Base-by-base conservation (phyloP, 345 rosid species). In the Acer negundo region DNA sequence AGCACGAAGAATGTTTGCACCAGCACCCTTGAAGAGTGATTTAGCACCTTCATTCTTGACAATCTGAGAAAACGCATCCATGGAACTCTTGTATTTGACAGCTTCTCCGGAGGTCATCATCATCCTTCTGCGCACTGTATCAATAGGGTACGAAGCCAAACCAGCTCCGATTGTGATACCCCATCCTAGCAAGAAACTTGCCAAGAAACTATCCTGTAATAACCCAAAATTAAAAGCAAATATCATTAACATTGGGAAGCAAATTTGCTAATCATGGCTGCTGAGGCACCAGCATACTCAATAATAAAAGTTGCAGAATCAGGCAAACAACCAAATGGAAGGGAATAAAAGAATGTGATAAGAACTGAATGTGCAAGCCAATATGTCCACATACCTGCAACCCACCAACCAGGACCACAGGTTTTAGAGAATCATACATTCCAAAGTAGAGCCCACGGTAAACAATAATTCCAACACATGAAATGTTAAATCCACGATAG, bases 51-150 rank as follows among this genome's bases (percentile, higher is more conserved):
- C 92, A 1, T 89, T 87, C 83, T 87, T 86, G 4, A 89, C 0
- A 49, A 87, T 89, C 79, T 89, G 88, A 17, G 15, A 10, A 67
- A 89, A 89, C 8, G 89, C 90, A 58, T 78, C 87, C 78, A 83
- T 0, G 0, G 92, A 89, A 79, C 89, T 86, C 81, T 82, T 87
- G 82, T 87, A 89, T 75, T 89, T 89, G 55, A 87, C 88, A n/a
- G 92, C 89, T 77, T 89, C 92, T 49, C 92, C 92, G 3, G 92
- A 89, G 12, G 90, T 89, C 92, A 89, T 89, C 92, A 89, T 89
- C 92, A 89, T 89, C 78, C 92, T 84, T 85, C 92, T 86, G 12
- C 92, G 89, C 2, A 89, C 89, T 0, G 92, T 87, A 70, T 89
- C 92, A 35, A 89, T 81, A 0, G 92, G 92, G 78, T 89, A 89